Conservation (phyloP, 1,284 basidiomycete genomes). For the Ustilago tritici region DNA sequence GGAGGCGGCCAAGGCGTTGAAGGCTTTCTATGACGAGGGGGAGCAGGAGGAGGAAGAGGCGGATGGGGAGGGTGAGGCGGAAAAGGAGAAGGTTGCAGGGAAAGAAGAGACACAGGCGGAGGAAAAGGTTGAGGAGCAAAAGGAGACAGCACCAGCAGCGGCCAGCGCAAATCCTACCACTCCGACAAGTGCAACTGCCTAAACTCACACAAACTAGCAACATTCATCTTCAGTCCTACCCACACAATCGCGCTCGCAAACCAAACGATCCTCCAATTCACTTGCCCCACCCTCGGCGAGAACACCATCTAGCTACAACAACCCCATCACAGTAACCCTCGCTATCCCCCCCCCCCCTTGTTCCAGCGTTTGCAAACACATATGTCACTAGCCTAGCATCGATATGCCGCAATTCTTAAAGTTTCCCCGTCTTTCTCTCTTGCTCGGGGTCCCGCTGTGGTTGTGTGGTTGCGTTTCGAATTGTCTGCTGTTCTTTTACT, state of each 20-base stretch:
- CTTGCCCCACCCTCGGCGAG: background rate
- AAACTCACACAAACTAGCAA: too few species aligned
- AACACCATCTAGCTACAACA: too few species aligned
- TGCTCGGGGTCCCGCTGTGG: too few species aligned
- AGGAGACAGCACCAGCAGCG: background rate
- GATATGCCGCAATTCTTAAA: too few species aligned
- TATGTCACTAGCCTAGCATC: too few species aligned
- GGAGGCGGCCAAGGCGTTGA: slow-evolving; percentile 66
- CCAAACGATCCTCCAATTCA: background rate
- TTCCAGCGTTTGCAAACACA: too few species aligned
- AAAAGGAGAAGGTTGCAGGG: slow-evolving; percentile 60
- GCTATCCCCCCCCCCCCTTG: too few species aligned
- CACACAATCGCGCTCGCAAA: background rate
- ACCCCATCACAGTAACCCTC: too few species aligned
- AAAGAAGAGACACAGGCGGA: slow-evolving; percentile 73
- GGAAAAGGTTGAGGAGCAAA: slow-evolving; percentile 67
- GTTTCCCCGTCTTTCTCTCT: too few species aligned
- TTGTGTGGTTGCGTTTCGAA: too few species aligned
- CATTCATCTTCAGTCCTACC: too few species aligned
- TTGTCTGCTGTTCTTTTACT: too few species aligned
- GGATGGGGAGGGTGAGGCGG: background rate
- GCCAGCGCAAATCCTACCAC: background rate
- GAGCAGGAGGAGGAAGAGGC: slow-evolving; percentile 69
- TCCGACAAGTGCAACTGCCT: background rate
- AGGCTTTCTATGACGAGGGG: slow-evolving; percentile 70